These are phyloP conservation scores for Xylariaceae sp. DNA, from an alignment of 2,329 filamentous ascomycete genomes.

Conservation along the genomic window DNA sequence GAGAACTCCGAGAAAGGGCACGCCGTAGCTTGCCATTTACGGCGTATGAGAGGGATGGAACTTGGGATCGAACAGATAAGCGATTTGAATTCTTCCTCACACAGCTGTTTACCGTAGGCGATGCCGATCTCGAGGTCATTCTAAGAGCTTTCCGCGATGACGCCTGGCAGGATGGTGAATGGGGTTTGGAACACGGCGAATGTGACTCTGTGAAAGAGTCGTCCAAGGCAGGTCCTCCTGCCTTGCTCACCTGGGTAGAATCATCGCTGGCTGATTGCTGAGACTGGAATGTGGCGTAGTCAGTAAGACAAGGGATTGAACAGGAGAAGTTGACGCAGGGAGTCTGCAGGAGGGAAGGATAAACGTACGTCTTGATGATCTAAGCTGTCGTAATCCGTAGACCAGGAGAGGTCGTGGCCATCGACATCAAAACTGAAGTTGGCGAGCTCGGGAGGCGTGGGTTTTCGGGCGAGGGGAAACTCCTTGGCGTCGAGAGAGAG, in stretches of 20 bases:
- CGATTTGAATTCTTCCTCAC: slow-evolving; percentile 43
- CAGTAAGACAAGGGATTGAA: slow-evolving; percentile 26
- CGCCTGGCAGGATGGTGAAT: slow-evolving; percentile 34
- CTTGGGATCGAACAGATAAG: slow-evolving; percentile 37
- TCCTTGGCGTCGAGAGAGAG: slow-evolving; percentile 82
- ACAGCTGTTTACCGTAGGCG: slow-evolving; percentile 42
- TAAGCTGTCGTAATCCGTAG: slow-evolving; percentile 32
- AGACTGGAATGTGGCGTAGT: slow-evolving; percentile 36
- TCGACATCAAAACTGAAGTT: slow-evolving; percentile 76
- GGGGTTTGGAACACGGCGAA: slow-evolving; percentile 35
- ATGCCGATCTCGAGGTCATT: slow-evolving; percentile 43
- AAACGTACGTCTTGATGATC: slow-evolving; percentile 34
- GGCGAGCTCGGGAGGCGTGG: slow-evolving; percentile 80
- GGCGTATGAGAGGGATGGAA: slow-evolving; percentile 38
- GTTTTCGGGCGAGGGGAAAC: slow-evolving; percentile 84
- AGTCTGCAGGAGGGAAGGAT: slow-evolving; percentile 4
- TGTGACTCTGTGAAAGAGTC: slow-evolving; percentile 40
- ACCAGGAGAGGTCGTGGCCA: slow-evolving; percentile 60
- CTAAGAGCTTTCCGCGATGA: slow-evolving; percentile 44
- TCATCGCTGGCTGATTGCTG: slow-evolving; percentile 35
- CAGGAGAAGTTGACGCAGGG: slow-evolving; percentile 3
- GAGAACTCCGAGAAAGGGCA: slow-evolving; percentile 42
- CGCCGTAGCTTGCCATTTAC: slow-evolving; percentile 51
- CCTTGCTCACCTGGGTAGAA: slow-evolving; percentile 38
- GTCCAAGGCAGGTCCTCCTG: slow-evolving; percentile 41